Evolutionary conservation across 768 basidiomycete species (phyloP).

Genomic region (Tylopilus intermedius): DNA sequence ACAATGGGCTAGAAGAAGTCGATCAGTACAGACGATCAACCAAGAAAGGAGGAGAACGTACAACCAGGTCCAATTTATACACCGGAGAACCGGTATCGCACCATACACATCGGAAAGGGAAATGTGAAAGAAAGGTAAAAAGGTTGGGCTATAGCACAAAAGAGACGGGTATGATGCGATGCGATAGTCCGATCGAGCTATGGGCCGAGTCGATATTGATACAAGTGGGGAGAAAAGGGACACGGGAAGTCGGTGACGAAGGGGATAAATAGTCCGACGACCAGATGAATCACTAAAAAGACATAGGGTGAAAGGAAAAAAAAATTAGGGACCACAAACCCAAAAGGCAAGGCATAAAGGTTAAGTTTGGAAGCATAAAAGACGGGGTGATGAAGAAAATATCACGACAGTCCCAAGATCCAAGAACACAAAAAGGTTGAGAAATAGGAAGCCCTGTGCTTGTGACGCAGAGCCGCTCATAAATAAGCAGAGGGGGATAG

Average conservation of each 20-base stretch:
- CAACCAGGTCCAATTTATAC: conserved; percentile 27
- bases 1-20: conserved; percentile 17
- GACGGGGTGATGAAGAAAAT: conserved; percentile 18
- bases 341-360: conserved; percentile 19
- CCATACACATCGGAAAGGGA: conserved; percentile 26
- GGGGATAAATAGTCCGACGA: conserved; percentile 18
- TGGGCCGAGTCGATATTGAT: conserved; percentile 32
- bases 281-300: conserved; percentile 25
- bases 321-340: conserved; percentile 23
- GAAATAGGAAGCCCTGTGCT: conserved; percentile 26
- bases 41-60: conserved; percentile 1
- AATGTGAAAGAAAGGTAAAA: not conserved
- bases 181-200: conserved; percentile 27
- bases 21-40: conserved; percentile 9
- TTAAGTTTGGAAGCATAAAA: conserved; percentile 12
- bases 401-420: conserved; percentile 35
- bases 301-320: conserved; percentile 13
- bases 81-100: conserved; percentile 32
- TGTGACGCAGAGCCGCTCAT: conserved; percentile 24
- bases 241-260: conserved; percentile 7
- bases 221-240: conserved; percentile 15
- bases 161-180: conserved; percentile 29
- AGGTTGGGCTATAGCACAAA: conserved; percentile 23
- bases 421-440: conserved; percentile 36
- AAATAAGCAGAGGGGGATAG: conserved; percentile 32